Base-by-base conservation (phyloP, 2,329 filamentous ascomycete species). In the Colletotrichum noveboracense region DNA sequence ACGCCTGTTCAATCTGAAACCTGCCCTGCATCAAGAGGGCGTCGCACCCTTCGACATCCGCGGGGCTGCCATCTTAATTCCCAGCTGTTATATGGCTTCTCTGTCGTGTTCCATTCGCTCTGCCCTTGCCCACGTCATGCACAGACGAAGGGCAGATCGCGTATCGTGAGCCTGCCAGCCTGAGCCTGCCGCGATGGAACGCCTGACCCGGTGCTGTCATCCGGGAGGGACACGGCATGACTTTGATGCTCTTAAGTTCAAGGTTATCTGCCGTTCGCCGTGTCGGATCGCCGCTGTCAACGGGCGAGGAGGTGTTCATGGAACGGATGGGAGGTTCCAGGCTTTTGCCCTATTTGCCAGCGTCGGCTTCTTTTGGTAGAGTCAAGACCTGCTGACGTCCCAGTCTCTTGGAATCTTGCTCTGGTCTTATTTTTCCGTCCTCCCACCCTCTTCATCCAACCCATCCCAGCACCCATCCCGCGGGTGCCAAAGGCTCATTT, bases 1-100 rank as follows among this genome's bases (percentile, higher is more conserved):
- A 34, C 60, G 66, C 26, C 21, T 62, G 52, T 62, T 69, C 66
- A 75, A 76, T 76, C 74, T 76, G 76, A 77, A 77, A 77, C 76
- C 64, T 70, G 70, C 36, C 64, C 60, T 76, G 76, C 76, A 68
- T 76, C 74, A 77, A 62, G 66, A 76, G 12, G 48, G 62, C 60
- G 34, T 76, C 70, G 60, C 48, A 74, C 65, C 61, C 61, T 64
- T 43, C 34, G 61, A 64, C 61, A 16, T 16, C 21, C 70, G 52
- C 64, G 32, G 70, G 70, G 68, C 32, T 64, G 34, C 52, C 52
- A 58, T 76, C 66, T 67, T 76, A 66, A 52, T 55, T 12, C 24
- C 13, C 34, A 43, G 24, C 58, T 52, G 32, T 13, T 70, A 38
- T 56, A 56, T 30, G 32, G 32, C 60, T 43, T 30, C 36, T 58